These are phyloP conservation scores for Malassezia sympodialis DNA, from an alignment of 1,284 basidiomycete genomes.

Conservation along the genomic window DNA sequence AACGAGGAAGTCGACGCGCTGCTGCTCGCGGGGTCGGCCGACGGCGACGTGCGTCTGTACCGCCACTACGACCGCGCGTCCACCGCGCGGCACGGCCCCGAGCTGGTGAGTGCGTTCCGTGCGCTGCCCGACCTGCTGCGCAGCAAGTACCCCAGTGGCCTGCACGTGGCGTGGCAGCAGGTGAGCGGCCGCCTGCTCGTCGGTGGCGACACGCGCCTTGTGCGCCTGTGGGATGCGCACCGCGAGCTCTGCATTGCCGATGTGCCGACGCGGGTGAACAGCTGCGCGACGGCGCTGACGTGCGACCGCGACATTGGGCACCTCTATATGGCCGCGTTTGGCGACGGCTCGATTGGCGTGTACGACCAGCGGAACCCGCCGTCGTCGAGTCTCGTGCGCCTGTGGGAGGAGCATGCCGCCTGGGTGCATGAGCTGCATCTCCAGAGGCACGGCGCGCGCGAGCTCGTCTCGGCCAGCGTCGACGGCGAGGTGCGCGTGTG, in stretches of 20 bases:
- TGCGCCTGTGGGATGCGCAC: slow-evolving; percentile 90
- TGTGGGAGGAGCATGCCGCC: slow-evolving; percentile 66
- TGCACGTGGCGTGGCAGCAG: slow-evolving; percentile 91
- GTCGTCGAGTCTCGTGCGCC: slow-evolving; percentile 70
- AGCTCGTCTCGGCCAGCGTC: slow-evolving; percentile 82
- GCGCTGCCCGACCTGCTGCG: slow-evolving; percentile 69
- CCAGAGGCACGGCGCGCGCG: slow-evolving; percentile 63
- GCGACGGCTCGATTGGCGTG: slow-evolving; percentile 77
- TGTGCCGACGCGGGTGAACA: slow-evolving; percentile 76
- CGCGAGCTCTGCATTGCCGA: slow-evolving; percentile 75
- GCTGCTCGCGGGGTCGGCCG: slow-evolving; percentile 77
- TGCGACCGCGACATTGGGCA: slow-evolving; percentile 70
- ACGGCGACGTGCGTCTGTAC: slow-evolving; percentile 82
- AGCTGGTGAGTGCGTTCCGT: slow-evolving; percentile 83
- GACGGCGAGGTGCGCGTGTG: slow-evolving; percentile 85
- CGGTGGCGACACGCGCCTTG: slow-evolving; percentile 78
- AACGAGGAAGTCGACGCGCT: slow-evolving; percentile 91
- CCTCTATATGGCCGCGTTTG: slow-evolving; percentile 81
- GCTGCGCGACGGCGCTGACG: slow-evolving; percentile 74
- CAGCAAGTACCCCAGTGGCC: slow-evolving; percentile 63
- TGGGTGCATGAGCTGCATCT: slow-evolving; percentile 88
- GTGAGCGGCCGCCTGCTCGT: slow-evolving; percentile 71
- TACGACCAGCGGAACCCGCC: slow-evolving; percentile 83
- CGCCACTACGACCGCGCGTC: slow-evolving; percentile 61
- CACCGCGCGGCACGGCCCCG: slow-evolving; percentile 52